Conservation (phyloP, 768 basidiomycete genomes). For the Inosperma sp. region DNA sequence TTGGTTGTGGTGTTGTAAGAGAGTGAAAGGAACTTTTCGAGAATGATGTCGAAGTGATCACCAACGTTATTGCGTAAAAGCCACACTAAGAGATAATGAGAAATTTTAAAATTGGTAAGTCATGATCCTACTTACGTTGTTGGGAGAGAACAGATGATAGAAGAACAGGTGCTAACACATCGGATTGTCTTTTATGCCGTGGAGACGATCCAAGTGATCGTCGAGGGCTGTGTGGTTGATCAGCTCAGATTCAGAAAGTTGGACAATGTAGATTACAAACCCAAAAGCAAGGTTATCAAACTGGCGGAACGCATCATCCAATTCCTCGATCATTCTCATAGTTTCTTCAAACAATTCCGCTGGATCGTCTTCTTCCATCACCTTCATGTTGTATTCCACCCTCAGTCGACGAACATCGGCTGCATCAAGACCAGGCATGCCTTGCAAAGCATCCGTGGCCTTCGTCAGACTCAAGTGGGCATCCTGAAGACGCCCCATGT, state of each 20-base stretch:
- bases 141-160: constrained; percentile 59
- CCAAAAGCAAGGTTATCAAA: constrained; percentile 45
- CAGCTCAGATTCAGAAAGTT: neutral
- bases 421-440: constrained; percentile 50
- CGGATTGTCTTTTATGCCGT: constrained; percentile 27
- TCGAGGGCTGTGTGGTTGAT: constrained; percentile 34
- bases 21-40: constrained; percentile 54
- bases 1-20: constrained; percentile 56
- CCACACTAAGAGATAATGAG: constrained; percentile 48
- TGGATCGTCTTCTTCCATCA: constrained; percentile 44
- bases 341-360: constrained; percentile 52
- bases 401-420: constrained; percentile 54
- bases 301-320: constrained; percentile 50
- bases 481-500: constrained; percentile 54
- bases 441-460: constrained; percentile 44
- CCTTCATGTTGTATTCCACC: constrained; percentile 48
- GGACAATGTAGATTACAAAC: constrained; percentile 28
- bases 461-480: constrained; percentile 50
- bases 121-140: constrained; percentile 48
- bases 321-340: constrained; percentile 53
- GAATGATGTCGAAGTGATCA: constrained; percentile 46
- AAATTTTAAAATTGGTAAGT: neutral
- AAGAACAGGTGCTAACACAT: constrained; percentile 56
- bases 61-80: constrained; percentile 53
- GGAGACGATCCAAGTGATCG: constrained; percentile 41